Base-by-base conservation (phyloP, 805 yeast species). In the Saturnispora sanitii region DNA sequence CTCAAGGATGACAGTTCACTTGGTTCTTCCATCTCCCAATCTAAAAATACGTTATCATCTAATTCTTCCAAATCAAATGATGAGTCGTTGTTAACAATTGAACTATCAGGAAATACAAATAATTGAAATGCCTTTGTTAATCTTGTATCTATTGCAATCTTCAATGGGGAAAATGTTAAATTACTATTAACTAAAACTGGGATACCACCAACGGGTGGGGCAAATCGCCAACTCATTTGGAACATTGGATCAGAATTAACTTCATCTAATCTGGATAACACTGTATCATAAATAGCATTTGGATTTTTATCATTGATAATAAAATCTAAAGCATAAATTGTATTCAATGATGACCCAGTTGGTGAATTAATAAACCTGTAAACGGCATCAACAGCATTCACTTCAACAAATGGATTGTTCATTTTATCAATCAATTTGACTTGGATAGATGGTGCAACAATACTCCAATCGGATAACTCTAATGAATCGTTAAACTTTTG, bases 301-400 rank as follows among this genome's bases (percentile, higher is more conserved):
- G 65, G 64, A 40, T 73, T 73, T 41, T 83, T 60, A 53, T 87
- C 85, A 52, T 81, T 73, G 0, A 85, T 86, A 49, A 82, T 84
- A 47, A 87, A 62, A 64, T 78, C 73, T n/a, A 67, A 66, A 22
- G 88, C 68, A 33, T 68, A 72, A 3, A 83, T 66, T 17, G 70
- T 64, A 52, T 83, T 86, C 15, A 68, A 58, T 49, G 83, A 80
- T 21, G 84, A 77, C 2, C 88, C 85, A 50, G 77, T 85, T 1
- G 78, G 65, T 6, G 78, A 68, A 33, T 79, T 82, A 4, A 77
- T 57, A 33, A 90, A 68, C 37, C 71, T 62, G 55, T 77, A 86
- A 35, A 67, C 68, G 2, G 82, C 68, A 26, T 71, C 68, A 2
- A 80, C 78, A 12, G 88, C 58, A 1, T 82, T 80, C 38, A 87